A percentile compares a stretch with the other conserved stretches of the same genome.
Conservation (phyloP, 495 filamentous ascomycete genomes). For the Parachaetomium inaequale region DNA sequence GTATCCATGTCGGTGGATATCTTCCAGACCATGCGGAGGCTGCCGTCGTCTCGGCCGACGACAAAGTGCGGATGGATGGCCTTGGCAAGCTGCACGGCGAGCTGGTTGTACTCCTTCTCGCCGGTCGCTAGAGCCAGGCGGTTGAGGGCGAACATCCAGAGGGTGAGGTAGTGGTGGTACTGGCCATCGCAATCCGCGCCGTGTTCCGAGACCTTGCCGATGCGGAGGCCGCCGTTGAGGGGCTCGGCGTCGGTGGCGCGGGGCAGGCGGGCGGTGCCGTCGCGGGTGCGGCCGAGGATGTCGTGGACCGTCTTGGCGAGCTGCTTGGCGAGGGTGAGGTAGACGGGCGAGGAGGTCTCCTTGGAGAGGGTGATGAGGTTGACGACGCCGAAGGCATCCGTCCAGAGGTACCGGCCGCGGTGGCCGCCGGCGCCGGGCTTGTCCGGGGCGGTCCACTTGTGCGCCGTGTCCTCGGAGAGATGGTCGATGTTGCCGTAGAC, state of each 20-base stretch:
- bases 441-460: slow-evolving; percentile 31
- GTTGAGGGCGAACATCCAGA: slow-evolving; percentile 72
- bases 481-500: slow-evolving; percentile 44
- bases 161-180: slow-evolving; percentile 65
- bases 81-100: slow-evolving; percentile 55
- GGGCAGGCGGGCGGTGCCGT: slow-evolving; percentile 47
- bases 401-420: slow-evolving; percentile 65
- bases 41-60: slow-evolving; percentile 30
- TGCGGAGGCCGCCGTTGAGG: slow-evolving; percentile 58
- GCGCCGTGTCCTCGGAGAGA: slow-evolving; percentile 22
- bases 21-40: slow-evolving; percentile 61
- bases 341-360: slow-evolving; percentile 40
- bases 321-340: slow-evolving; percentile 51
- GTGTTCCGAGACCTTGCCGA: slow-evolving; percentile 53
- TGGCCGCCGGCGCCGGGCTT: slow-evolving; percentile 55
- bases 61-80: slow-evolving; percentile 60
- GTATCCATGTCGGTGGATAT: slow-evolving; percentile 50
- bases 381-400: slow-evolving; percentile 65
- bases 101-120: slow-evolving; percentile 49
- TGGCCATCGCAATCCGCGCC: slow-evolving; percentile 61
- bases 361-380: slow-evolving; percentile 61
- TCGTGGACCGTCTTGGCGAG: slow-evolving; percentile 56
- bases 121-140: slow-evolving; percentile 52
- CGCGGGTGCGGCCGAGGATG: slow-evolving; percentile 53
- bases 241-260: slow-evolving; percentile 54